Conservation (phyloP, 2,329 filamentous ascomycete genomes). For the Fusarium sp. region DNA sequence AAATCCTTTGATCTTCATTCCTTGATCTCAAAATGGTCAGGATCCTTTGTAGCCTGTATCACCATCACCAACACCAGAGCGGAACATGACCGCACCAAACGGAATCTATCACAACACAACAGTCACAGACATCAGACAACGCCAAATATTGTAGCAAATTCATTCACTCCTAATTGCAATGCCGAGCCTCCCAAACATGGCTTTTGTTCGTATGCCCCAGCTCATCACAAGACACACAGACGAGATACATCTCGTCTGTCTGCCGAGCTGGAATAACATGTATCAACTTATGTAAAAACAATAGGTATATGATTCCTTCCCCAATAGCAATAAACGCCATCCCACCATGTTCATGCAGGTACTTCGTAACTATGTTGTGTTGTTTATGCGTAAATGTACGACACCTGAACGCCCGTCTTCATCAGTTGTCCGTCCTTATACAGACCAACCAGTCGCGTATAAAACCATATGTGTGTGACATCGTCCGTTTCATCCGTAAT, state of each 20-base stretch:
- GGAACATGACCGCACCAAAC: not conserved
- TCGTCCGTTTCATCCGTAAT: conserved; percentile 2
- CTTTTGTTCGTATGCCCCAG: conserved; percentile 27
- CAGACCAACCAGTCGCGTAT: conserved; percentile 20
- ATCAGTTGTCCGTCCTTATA: conserved; percentile 23
- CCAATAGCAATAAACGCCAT: conserved; percentile 38
- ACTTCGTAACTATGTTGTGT: conserved; percentile 37
- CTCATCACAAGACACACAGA: conserved; percentile 2
- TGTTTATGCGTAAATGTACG: conserved; percentile 37
- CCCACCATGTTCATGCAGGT: conserved; percentile 39
- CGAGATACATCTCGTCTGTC: not conserved
- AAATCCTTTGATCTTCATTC: conserved; percentile 4
- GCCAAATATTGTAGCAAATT: conserved; percentile 1
- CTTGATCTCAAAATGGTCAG: not conserved
- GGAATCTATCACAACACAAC: not conserved
- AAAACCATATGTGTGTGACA: conserved; percentile 23
- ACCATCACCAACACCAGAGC: not conserved
- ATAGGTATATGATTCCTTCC: conserved; percentile 44
- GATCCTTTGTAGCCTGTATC: not conserved
- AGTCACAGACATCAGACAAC: not conserved
- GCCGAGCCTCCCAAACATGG: conserved; percentile 15
- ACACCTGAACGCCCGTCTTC: conserved; percentile 41
- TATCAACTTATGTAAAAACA: conserved; percentile 30
- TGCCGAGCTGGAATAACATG: conserved; percentile 8
- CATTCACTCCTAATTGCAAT: conserved; percentile 25